phyloP scores from a whole-genome alignment of 805 yeast genomes.

The Huiozyma naganishii region DNA sequence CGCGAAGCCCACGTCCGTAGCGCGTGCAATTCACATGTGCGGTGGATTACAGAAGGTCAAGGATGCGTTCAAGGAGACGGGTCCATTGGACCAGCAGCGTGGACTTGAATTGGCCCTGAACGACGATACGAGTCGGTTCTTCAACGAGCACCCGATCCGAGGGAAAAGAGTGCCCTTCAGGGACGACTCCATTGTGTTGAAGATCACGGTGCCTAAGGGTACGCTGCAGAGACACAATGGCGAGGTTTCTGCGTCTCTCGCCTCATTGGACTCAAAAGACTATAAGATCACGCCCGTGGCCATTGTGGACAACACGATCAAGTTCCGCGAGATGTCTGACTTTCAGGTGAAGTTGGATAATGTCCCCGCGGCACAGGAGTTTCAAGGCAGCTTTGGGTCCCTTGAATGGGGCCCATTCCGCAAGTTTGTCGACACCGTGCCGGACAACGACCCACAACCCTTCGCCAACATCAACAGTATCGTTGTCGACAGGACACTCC shows the following conservation, averaged over 20 bases:
- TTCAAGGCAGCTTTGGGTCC: constrained; percentile 19
- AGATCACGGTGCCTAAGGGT: constrained; percentile 49
- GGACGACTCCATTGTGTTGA: constrained; percentile 48
- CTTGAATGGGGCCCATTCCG: constrained; percentile 25
- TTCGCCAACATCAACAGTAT: constrained; percentile 26
- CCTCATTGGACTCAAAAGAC: constrained; percentile 27
- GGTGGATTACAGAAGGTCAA: constrained; percentile 44
- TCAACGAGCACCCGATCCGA: constrained; percentile 51
- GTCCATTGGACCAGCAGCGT: constrained; percentile 14
- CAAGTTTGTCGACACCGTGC: constrained; percentile 25
- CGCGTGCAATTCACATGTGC: constrained; percentile 54
- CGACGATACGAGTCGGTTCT: constrained; percentile 26
- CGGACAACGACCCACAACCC: constrained; percentile 30
- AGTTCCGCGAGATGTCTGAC: constrained; percentile 80
- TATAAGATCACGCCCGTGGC: constrained; percentile 50
- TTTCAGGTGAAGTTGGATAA: constrained; percentile 63
- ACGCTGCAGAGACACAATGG: constrained; percentile 33
- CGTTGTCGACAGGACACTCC: constrained; percentile 14
- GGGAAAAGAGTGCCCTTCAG: constrained; percentile 36
- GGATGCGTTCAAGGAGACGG: constrained; percentile 24
- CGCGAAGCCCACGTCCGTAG: constrained; percentile 33
- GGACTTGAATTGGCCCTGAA: constrained; percentile 26
- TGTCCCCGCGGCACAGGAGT: constrained; percentile 37
- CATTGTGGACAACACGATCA: constrained; percentile 53
- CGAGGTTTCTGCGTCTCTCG: constrained; percentile 34